phyloP scores from a whole-genome alignment of 2,329 filamentous ascomycete genomes.

The Calonectria henricotiae region DNA sequence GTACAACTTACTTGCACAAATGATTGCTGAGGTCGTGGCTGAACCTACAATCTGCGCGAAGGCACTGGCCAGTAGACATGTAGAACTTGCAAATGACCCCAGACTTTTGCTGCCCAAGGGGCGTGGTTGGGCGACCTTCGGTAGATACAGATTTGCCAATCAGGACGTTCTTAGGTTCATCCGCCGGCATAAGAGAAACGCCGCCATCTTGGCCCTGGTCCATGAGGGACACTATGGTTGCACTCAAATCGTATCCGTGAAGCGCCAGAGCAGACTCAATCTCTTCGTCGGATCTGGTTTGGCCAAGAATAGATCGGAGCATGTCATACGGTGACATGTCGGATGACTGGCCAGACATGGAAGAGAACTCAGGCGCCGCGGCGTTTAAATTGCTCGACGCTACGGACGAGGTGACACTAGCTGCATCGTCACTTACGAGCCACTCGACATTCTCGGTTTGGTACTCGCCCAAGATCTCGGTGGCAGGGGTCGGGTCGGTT shows the following conservation, averaged over 20 bases:
- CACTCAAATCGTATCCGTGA: conserved; percentile 94
- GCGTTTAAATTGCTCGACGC: conserved; percentile 82
- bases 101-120: conserved; percentile 83
- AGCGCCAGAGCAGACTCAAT: conserved; percentile 91
- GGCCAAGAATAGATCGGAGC: conserved; percentile 92
- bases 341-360: conserved; percentile 74
- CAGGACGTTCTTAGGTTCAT: conserved; percentile 78
- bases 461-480: conserved; percentile 91
- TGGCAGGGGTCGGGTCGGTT: conserved; percentile 84
- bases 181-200: conserved; percentile 56
- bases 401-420: conserved; percentile 83
- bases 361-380: conserved; percentile 84
- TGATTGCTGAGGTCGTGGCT: conserved; percentile 97
- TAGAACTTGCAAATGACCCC: conserved; percentile 98
- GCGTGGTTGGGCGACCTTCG: conserved; percentile 82
- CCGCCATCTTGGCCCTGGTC: conserved; percentile 71
- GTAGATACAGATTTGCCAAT: conserved; percentile 93
- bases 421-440: conserved; percentile 91
- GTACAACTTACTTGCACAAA: conserved; percentile 90
- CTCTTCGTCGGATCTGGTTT: conserved; percentile 92
- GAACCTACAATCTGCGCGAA: conserved; percentile 96
- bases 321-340: conserved; percentile 99
- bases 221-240: conserved; percentile 92
- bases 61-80: conserved; percentile 94
- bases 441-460: conserved; percentile 97